Percentiles rank a stretch among this genome's conserved stretches.
These are phyloP conservation scores for Fusarium camptoceras DNA, from an alignment of 2,329 filamentous ascomycete genomes.

Conservation along the genomic window DNA sequence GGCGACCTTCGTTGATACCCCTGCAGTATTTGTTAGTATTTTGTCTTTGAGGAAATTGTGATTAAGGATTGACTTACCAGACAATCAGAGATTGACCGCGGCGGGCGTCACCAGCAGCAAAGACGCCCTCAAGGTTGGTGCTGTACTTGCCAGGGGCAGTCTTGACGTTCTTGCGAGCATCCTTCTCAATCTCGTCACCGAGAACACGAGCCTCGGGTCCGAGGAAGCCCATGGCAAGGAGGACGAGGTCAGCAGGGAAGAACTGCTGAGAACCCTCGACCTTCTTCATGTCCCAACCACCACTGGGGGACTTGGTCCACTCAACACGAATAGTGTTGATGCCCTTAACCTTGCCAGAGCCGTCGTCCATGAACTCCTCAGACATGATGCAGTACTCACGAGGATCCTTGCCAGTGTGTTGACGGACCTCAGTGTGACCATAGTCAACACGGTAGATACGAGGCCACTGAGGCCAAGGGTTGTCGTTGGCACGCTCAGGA, in stretches of 20 bases:
- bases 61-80: constrained; percentile 71
- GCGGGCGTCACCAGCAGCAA: constrained; percentile 94
- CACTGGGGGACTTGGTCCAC: constrained; percentile 89
- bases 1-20: constrained; percentile 97
- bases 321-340: constrained; percentile 97
- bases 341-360: constrained; percentile 87
- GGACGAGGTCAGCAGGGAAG: constrained; percentile 94
- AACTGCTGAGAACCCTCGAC: constrained; percentile 92
- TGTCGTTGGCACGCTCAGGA: constrained; percentile 88
- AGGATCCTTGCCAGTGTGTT: constrained; percentile 95
- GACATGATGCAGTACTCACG: constrained; percentile 99
- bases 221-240: constrained; percentile 97
- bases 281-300: constrained; percentile 99
- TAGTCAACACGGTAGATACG: constrained; percentile 99
- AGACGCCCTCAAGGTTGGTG: constrained; percentile 89
- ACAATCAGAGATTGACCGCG: constrained; percentile 96
- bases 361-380: constrained; percentile 93
- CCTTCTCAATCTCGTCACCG: constrained; percentile 89
- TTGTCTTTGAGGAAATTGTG: neutral
- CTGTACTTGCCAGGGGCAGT: constrained; percentile 87
- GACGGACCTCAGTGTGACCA: constrained; percentile 93
- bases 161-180: constrained; percentile 95
- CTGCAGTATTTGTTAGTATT: constrained; percentile 53
- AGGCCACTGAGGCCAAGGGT: constrained; percentile 99
- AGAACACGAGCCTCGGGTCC: constrained; percentile 91